Base-by-base conservation (phyloP, 768 basidiomycete species). In the Naganishia randhawae region DNA sequence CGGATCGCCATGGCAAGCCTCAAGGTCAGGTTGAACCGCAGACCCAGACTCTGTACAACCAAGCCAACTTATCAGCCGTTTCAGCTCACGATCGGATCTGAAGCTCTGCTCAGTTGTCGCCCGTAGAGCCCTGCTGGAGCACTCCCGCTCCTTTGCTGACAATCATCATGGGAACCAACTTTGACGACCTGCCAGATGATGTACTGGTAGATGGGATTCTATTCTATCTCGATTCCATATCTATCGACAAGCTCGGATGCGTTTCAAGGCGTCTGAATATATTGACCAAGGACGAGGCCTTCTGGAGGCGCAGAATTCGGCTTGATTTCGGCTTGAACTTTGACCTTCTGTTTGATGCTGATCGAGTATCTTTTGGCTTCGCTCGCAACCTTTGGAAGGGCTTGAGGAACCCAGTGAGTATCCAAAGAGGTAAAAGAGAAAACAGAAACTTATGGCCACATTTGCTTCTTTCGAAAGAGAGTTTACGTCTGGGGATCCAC, bases 401-500 rank as follows among this genome's bases (percentile, higher is more conserved):
- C 45, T 69, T 16, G 64, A 71, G 9, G 48, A 71, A 14, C 35
- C 70, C 37, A 63, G 74, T 35, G 71, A 72, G 11, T 65, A 55
- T 16, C 25, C 65, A 27, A 25, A 32, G 9, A 13, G 67, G 13
- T 48, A 67, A 22, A 54, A 65, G 33, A 70, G 72, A 71, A 71
- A 63, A 45, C 68, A 69, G 32, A 27, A 63, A 16, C 69, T 74
- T 14, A 73, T 70, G 29, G 33, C n/a, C n/a, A n/a, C n/a, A n/a
- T 69, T 2, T 72, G 72, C 8, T 61, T 73, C 1, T 37, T 51
- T 1, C 54, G 48, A 17, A 73, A 74, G n/a, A 45, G 68, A 37
- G 67, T 74, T 5, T 78, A 69, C 65, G 69, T 78, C 0, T 78
- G 77, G 77, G 77, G 77, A 14, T 72, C 73, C 9, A 61, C 69